Evolutionary conservation across 352 stramenopile species (phyloP), one percentile per base, ranked within the genome.

Genomic region (Blastocystis sp.): DNA sequence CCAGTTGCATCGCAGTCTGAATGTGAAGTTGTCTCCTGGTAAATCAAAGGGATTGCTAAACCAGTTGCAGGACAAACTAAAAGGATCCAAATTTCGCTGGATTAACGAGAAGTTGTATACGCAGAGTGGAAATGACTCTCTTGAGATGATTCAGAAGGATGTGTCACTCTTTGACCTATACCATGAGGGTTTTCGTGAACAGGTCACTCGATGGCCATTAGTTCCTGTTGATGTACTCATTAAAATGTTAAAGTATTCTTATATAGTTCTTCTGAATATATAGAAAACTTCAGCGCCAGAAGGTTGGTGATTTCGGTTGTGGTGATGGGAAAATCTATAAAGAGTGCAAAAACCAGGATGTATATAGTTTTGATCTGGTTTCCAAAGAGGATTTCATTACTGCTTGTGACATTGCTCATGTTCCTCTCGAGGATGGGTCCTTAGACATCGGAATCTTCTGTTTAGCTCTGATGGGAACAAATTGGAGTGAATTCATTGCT

Each of bases 101-200:
- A 83, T 83, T n/a, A 83, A 83, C 52, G 71, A 83, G 39, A 46
- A 83, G 19, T 32, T 83, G 39, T 83, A 83, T 39, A 83, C 71
- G 3, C 71, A 83, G 35, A 69, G 57, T 39, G 71, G 71, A 43
- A 52, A 67, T 43, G 46, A 77, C 9, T 65, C 71, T 35, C 57
- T 83, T n/a, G 14, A 69, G 21, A 83, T 83, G 71, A 67, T 83
- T 35, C n/a, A 83, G 32, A 35, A 83, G 12, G 71, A 83, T 19
- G 29, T 21, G 9, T 35, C 21, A 27, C 57, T 83, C 5, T 83
- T 83, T 43, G 71, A 83, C 1, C 7, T 69, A 12, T 83, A 83
- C 24, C 71, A 83, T 32, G 14, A 83, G 32, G 71, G 71, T 29
- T 83, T 83, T 32, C 52, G 71, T 5, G 57, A 83, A 35, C 71